Evolutionary conservation across 495 filamentous ascomycete species (phyloP).

Genomic region (Chaetomium cochliodes): DNA sequence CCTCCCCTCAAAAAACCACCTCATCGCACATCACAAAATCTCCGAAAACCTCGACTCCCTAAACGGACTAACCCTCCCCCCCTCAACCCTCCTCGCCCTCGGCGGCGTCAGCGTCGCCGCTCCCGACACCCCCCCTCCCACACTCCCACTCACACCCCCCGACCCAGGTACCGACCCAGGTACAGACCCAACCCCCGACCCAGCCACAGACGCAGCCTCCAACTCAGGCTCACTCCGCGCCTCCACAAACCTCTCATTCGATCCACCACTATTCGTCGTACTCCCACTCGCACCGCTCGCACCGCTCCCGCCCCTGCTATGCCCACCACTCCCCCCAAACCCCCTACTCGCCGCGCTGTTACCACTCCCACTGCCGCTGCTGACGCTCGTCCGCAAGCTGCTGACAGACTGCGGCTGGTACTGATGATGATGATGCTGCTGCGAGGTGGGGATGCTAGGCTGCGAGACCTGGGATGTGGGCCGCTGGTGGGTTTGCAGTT

Average conservation of each 20-base stretch:
- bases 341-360: constrained; percentile 9
- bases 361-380: no score
- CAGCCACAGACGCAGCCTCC: not conserved
- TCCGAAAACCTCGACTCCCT: constrained; percentile 45
- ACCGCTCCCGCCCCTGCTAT: constrained; percentile 14
- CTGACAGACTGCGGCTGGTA: constrained; percentile 1
- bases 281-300: constrained; percentile 17
- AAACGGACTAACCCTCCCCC: constrained; percentile 41
- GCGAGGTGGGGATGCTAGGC: constrained; percentile 10
- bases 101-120: constrained; percentile 24
- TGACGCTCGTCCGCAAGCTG: constrained; percentile 11
- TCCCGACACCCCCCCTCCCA: constrained; percentile 19
- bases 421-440: not conserved
- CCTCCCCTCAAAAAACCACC: constrained; percentile 16
- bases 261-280: constrained; percentile 14
- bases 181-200: not conserved
- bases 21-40: constrained; percentile 22
- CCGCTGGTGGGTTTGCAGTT: no score
- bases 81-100: constrained; percentile 11
- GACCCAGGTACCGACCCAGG: constrained; percentile 1
- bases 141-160: no score
- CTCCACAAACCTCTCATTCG: constrained; percentile 30
- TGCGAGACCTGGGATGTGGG: constrained; percentile 15
- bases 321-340: constrained; percentile 11
- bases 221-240: constrained; percentile 20